Percentiles rank a stretch among this genome's conserved stretches.
Conservation (phyloP, 2,329 filamentous ascomycete species). For the Sphaerulina vaccinii region DNA sequence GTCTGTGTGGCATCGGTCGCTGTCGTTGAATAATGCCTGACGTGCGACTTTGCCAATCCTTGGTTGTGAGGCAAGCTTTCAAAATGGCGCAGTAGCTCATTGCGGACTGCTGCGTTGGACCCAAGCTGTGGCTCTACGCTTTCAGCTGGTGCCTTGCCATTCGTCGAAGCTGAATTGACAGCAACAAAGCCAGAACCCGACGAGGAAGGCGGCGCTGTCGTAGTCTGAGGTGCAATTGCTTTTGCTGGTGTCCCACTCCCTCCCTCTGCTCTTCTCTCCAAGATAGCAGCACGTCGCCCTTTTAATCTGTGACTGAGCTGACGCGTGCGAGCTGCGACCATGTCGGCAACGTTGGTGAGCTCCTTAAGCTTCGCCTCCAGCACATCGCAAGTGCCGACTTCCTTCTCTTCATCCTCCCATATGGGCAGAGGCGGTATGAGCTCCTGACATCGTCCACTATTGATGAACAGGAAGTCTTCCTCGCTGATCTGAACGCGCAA, state of each 20-base stretch:
- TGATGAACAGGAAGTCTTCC: conserved; percentile 82
- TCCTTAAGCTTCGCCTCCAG: conserved; percentile 74
- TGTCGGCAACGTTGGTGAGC: conserved; percentile 75
- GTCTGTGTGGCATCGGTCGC: conserved; percentile 7
- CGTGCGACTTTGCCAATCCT: conserved; percentile 28
- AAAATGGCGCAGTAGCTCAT: conserved; percentile 63
- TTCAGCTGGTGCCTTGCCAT: conserved; percentile 12
- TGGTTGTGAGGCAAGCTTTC: conserved; percentile 58
- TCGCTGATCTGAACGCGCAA: conserved; percentile 80
- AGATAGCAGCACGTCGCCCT: conserved; percentile 70
- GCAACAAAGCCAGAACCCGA: conserved; percentile 53
- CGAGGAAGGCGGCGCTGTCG: conserved; percentile 33
- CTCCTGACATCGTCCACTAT: conserved; percentile 77
- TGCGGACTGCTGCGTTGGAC: conserved; percentile 56
- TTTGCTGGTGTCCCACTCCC: conserved; percentile 39
- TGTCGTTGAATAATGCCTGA: conserved; percentile 27
- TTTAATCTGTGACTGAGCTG: conserved; percentile 80
- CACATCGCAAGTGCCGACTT: conserved; percentile 79
- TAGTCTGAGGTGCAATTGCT: conserved; percentile 32
- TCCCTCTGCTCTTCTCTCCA: conserved; percentile 56
- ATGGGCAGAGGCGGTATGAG: conserved; percentile 78
- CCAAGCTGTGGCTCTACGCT: conserved; percentile 36
- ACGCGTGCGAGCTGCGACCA: conserved; percentile 67
- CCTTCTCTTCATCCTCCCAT: conserved; percentile 81
- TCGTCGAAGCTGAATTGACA: conserved; percentile 50